Evolutionary conservation across 2,329 filamentous ascomycete species (phyloP), one percentile per base, ranked within the genome.

Genomic region (Madurella fahalii): DNA sequence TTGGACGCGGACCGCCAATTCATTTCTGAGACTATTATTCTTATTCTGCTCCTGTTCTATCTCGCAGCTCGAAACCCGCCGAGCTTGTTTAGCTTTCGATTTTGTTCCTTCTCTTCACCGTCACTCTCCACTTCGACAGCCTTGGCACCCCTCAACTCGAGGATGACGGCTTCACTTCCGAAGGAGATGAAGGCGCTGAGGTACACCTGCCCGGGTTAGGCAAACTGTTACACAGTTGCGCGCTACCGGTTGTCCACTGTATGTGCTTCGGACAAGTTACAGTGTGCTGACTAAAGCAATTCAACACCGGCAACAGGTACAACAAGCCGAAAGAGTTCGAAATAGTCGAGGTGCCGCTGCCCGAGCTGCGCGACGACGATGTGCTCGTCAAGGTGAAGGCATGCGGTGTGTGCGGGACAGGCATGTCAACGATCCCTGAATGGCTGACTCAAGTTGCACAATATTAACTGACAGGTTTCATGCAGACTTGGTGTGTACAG

Each of bases 321-420:
- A 63, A 62, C 47, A 58, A 63, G 52, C 58, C 61, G 42, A 74
- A 82, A 67, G 74, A 80, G 56, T 85, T 79, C 71, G 74, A 75
- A 60, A 77, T 86, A 56, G 82, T 86, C 60, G 73, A 81, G 11
- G 79, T 85, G 37, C 82, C 84, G 59, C 77, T 86, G 7, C 84
- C 84, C 17, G 76, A 73, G 61, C 70, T 85, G 60, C 78, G 81
- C 61, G 75, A 82, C 25, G 78, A 82, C 56, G 82, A 85, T 69
- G 73, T 85, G 60, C 71, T 84, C 63, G 77, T 86, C 70, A 84
- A 86, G 71, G 83, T 87, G 65, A 85, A 86, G 71, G 84, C 81
- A 52, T 84, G 81, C 62, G 82, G 82, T 73, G 81, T 85, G 58
- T 85, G 82, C 62, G 79, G 79, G 61, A 81, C 78, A 60, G 78